Evolutionary conservation across 2,329 filamentous ascomycete genomes (phyloP).

Genomic region (Aspergillaceae sp.): DNA sequence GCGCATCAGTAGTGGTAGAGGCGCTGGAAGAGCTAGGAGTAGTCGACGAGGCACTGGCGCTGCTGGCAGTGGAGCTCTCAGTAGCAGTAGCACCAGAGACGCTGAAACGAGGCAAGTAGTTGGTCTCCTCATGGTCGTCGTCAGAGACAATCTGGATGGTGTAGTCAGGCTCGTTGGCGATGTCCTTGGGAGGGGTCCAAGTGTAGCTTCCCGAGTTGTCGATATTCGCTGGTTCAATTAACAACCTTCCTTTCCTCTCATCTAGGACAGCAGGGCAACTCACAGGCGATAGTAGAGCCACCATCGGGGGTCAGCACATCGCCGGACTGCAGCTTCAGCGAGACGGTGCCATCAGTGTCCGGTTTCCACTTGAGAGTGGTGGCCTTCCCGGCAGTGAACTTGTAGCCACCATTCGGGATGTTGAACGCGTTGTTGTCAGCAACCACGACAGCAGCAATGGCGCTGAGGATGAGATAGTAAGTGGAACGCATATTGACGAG

Average conservation of each 20-base stretch:
- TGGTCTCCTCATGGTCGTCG: constrained; percentile 34
- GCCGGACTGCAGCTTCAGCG: constrained; percentile 43
- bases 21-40: constrained; percentile 15
- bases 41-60: constrained; percentile 7
- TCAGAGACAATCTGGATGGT: constrained; percentile 47
- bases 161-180: constrained; percentile 41
- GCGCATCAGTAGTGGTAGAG: constrained; percentile 6
- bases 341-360: constrained; percentile 43
- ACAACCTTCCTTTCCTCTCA: background rate
- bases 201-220: constrained; percentile 43
- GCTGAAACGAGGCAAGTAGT: constrained; percentile 47
- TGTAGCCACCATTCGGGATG: constrained; percentile 34
- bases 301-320: constrained; percentile 32
- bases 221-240: constrained; percentile 33
- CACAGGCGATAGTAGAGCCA: constrained; percentile 38
- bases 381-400: constrained; percentile 39
- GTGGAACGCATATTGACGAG: constrained; percentile 39
- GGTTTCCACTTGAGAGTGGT: constrained; percentile 43
- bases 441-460: constrained; percentile 37
- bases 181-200: constrained; percentile 37
- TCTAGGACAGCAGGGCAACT: constrained; percentile 14
- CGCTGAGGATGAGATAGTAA: constrained; percentile 35
- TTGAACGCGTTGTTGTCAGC: constrained; percentile 44
- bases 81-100: constrained; percentile 38
- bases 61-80: constrained; percentile 17